A percentile compares a stretch with the other conserved stretches of the same genome.
Evolutionary conservation across 345 rosid species (phyloP).

Genomic region (Euphorbia tirucalli): DNA sequence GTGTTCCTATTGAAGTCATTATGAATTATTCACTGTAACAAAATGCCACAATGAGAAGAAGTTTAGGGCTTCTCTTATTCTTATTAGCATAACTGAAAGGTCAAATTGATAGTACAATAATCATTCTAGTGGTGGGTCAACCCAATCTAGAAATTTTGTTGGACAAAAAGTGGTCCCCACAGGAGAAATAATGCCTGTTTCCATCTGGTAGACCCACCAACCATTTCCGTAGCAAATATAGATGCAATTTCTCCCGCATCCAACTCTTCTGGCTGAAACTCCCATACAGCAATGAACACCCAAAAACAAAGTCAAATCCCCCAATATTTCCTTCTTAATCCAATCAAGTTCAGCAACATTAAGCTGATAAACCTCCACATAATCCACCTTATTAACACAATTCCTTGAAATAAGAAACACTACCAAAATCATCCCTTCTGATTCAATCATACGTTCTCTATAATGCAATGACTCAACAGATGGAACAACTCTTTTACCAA

Average conservation of each 20-base stretch:
- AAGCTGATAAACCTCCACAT: slow-evolving; percentile 28
- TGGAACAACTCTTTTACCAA: slow-evolving; percentile 26
- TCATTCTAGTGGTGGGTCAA: background rate
- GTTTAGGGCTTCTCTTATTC: too few relatives aligned
- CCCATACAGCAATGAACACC: slow-evolving; percentile 30
- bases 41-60: too few relatives aligned
- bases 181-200: background rate
- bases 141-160: background rate
- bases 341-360: slow-evolving; percentile 10
- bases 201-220: slow-evolving; percentile 20
- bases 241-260: slow-evolving; percentile 20
- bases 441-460: slow-evolving; percentile 33
- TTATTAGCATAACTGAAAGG: too few relatives aligned
- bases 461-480: slow-evolving; percentile 11
- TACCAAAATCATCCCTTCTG: slow-evolving; percentile 22
- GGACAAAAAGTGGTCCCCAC: too few relatives aligned
- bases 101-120: too few relatives aligned
- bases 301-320: slow-evolving; percentile 21
- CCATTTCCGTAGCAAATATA: background rate
- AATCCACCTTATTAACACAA: slow-evolving; percentile 20
- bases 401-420: slow-evolving; percentile 26
- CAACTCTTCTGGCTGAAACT: slow-evolving; percentile 18
- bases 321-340: slow-evolving; percentile 20
- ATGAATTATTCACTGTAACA: too few relatives aligned
- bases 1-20: too few relatives aligned